Base-by-base conservation (phyloP, 2,329 filamentous ascomycete species). In the Clarireedia monteithiana region DNA sequence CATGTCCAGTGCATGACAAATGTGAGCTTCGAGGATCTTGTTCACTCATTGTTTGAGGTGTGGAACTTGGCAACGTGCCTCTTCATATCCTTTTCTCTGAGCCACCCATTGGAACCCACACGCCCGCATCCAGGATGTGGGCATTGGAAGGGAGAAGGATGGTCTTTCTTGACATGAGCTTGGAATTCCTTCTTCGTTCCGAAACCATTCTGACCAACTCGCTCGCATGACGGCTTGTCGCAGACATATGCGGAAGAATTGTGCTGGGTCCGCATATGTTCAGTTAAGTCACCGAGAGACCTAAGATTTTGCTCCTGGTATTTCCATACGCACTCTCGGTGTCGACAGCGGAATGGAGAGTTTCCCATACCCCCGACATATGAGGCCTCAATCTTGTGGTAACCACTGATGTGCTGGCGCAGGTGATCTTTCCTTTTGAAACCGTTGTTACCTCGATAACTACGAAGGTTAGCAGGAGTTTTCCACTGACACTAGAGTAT, bases 71-170 rank as follows among this genome's bases (percentile, higher is more conserved):
- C 7, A 7, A 60, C 52, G 34, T 63, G 62, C 56, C 60, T 63
- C 17, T 53, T 23, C 59, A 59, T 59, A 23, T 60, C 62, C 6
- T 10, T 30, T 38, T 54, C n/a, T n/a, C 59, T 50, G 17, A 53
- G 40, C 59, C 59, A 63, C 3, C 60, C 62, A 4, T 62, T 62
- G 12, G 39, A 54, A 1, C 59, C 62, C 17, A 61, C 27, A 10
- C 60, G 58, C 45, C 60, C 49, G 34, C 62, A 62, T 10, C 59
- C 62, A 3, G 45, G 50, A 12, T 60, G 47, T 12, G 52, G 17
- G 15, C 60, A 63, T 36, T 60, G 59, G 30, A 56, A 61, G 20
- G 54, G 54, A 14, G 59, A 58, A 12, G 46, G 42, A 30, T 63
- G 62, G 1, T 61, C 56, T 5, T 59, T 58, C 40, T 61, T 63